Base-by-base conservation (phyloP, 1,139 yeast genomes). In the Spencermartinsiella ligniputridi region DNA sequence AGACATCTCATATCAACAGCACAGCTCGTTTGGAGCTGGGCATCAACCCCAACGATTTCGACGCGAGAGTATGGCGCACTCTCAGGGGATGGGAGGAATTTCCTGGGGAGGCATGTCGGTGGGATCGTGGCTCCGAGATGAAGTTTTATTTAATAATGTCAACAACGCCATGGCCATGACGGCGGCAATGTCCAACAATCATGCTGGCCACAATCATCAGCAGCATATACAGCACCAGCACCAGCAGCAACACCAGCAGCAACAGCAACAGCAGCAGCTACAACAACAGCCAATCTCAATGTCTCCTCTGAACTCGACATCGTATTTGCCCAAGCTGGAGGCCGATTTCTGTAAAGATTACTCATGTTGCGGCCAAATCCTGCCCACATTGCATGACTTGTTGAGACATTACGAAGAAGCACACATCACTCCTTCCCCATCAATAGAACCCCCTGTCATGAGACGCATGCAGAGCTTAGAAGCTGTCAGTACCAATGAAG, bases 51-150 rank as follows among this genome's bases (percentile, higher is more conserved):
- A 63, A 40, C 63, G 66, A 43, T 68, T 69, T 51, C 77, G 96
- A 57, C 74, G 97, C 50, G 97, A 90, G 57, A 81, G 90, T 49
- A 81, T 92, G 48, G 97, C 97, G 19, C 97, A 90, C 64, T 84
- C 96, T 2, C 96, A 88, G 63, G 97, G 97, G 8, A 86, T 90
- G 81, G 97, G 97, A 35, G 97, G 97, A 42, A 86, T 92, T 32
- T 83, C 95, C n/a, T 92, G 97, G 96, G 97, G 97, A 20, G 89
- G 95, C 2, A 80, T 89, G 48, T 84, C 95, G 19, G 90, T 92
- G 37, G 97, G 97, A 9, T 83, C 94, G 18, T 92, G 97, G 97
- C 72, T 92, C 34, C 85, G 89, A 62, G 97, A 92, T 62, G 98
- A 92, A 64, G 95, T 87, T 32, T 75, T 19, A 8, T 15, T 19